Conservation (phyloP, 345 rosid genomes). For the Populus davidiana region DNA sequence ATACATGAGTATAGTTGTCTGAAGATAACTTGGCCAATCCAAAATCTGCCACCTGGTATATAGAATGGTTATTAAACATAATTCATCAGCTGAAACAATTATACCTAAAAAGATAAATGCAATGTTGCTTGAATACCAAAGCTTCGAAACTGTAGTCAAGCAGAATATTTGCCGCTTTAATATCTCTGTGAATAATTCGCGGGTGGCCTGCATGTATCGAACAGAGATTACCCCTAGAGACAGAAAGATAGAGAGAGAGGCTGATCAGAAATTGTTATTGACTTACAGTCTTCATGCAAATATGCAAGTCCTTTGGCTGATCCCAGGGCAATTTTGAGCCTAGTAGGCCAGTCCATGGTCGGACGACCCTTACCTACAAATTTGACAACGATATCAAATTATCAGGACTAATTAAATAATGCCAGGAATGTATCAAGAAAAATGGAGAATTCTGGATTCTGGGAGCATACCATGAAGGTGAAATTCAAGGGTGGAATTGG, state of each 20-base stretch:
- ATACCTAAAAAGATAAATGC: neutral
- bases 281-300: conserved; percentile 93
- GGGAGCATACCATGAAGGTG: conserved; percentile 59
- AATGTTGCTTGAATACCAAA: conserved; percentile 40
- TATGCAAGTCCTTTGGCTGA: conserved; percentile 92
- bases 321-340: conserved; percentile 83
- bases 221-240: neutral
- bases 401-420: neutral
- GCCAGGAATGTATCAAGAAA: neutral
- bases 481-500: conserved; percentile 70
- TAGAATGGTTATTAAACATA: neutral
- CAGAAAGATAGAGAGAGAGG: neutral
- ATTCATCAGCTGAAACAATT: neutral
- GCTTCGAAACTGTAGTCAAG: conserved; percentile 71
- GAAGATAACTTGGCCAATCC: conserved; percentile 82
- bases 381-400: neutral
- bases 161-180: conserved; percentile 80
- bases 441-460: neutral
- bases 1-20: conserved; percentile 71
- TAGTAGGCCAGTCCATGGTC: conserved; percentile 60
- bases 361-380: conserved; percentile 58
- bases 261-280: neutral
- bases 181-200: conserved; percentile 86
- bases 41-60: conserved; percentile 76
- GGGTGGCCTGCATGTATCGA: conserved; percentile 66